Evolutionary conservation across 2,329 filamentous ascomycete genomes (phyloP).

Genomic region (Grosmannia clavigera): DNA sequence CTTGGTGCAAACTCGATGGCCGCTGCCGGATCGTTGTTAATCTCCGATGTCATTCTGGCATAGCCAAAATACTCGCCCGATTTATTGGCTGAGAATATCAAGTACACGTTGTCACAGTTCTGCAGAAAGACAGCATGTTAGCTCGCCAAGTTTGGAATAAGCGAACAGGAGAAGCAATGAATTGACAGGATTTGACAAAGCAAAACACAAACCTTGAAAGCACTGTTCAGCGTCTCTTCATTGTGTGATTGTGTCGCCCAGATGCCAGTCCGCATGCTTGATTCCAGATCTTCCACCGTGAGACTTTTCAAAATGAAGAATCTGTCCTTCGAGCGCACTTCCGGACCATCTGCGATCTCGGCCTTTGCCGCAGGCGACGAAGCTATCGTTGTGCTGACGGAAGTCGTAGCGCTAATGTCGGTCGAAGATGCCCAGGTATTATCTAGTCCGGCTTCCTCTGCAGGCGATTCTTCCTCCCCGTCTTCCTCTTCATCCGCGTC

Average conservation of each 20-base stretch:
- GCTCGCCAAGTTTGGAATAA: no score
- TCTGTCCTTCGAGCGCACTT: constrained; percentile 43
- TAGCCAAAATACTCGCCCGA: constrained; percentile 96
- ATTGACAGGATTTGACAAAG: background rate
- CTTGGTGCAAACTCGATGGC: constrained; percentile 59
- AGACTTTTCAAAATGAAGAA: constrained; percentile 92
- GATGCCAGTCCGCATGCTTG: constrained; percentile 74
- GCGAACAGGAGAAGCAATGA: background rate
- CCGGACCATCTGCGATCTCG: background rate
- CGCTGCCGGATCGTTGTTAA: constrained; percentile 62
- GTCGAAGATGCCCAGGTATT: background rate
- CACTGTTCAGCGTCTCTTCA: constrained; percentile 68
- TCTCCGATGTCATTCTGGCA: constrained; percentile 76
- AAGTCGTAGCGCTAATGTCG: constrained; percentile 3
- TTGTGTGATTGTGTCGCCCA: constrained; percentile 97
- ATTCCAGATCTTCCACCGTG: constrained; percentile 78
- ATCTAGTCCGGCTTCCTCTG: background rate
- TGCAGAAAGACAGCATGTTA: constrained; percentile 22
- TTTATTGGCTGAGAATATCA: constrained; percentile 94
- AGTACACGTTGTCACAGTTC: constrained; percentile 71
- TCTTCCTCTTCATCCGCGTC: background rate
- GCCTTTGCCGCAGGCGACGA: background rate
- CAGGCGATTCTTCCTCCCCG: background rate
- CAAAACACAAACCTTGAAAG: constrained; percentile 55
- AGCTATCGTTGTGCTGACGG: background rate